These are phyloP conservation scores for Talaromyces sp. DNA, from an alignment of 2,329 filamentous ascomycete genomes.

Conservation along the genomic window DNA sequence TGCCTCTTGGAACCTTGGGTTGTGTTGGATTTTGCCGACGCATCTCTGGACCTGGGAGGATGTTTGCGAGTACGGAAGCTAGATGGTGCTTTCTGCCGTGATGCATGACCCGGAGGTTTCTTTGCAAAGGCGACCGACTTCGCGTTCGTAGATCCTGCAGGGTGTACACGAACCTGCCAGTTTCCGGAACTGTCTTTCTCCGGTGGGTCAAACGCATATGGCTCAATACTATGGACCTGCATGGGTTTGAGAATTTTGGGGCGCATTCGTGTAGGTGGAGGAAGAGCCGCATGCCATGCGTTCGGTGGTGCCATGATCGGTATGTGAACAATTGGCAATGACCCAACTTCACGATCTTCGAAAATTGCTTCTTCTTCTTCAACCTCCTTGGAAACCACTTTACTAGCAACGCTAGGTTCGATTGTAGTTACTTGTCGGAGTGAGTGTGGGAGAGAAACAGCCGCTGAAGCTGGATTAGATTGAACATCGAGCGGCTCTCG, in stretches of 20 bases:
- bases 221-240: constrained; percentile 47
- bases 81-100: constrained; percentile 24
- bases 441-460: constrained; percentile 62
- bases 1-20: constrained; percentile 22
- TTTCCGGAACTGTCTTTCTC: constrained; percentile 36
- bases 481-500: constrained; percentile 62
- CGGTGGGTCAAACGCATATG: constrained; percentile 36
- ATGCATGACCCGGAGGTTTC: constrained; percentile 21
- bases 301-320: constrained; percentile 59
- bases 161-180: constrained; percentile 39
- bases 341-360: constrained; percentile 75
- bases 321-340: constrained; percentile 66
- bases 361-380: constrained; percentile 77
- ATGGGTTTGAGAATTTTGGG: constrained; percentile 52
- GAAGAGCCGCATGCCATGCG: constrained; percentile 57
- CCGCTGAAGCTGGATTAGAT: constrained; percentile 51
- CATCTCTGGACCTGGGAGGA: constrained; percentile 27
- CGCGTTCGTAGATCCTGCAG: constrained; percentile 43
- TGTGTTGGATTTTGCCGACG: constrained; percentile 15
- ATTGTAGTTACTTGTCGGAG: constrained; percentile 27
- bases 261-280: constrained; percentile 30
- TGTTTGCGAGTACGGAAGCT: constrained; percentile 27
- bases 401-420: constrained; percentile 38
- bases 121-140: constrained; percentile 39
- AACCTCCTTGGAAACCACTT: constrained; percentile 61